Evolutionary conservation across 495 filamentous ascomycete genomes (phyloP).

Genomic region (Geopyxis carbonaria): DNA sequence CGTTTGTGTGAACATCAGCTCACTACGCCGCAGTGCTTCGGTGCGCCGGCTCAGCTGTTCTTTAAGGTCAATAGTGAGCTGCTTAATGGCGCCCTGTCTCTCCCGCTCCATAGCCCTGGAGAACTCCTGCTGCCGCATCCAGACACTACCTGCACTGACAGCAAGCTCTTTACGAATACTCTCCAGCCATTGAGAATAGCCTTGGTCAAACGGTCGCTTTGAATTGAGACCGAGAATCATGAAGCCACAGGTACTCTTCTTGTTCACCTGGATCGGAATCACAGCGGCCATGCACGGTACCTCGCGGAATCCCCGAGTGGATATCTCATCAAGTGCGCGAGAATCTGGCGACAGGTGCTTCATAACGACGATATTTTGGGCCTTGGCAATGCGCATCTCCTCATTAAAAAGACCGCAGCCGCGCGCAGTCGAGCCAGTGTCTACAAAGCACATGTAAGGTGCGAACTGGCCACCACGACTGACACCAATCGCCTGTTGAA

Average conservation of each 20-base stretch:
- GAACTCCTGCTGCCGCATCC: slow-evolving; percentile 13
- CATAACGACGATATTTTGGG: slow-evolving; percentile 13
- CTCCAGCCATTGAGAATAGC: slow-evolving; percentile 18
- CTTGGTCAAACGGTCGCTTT: slow-evolving; percentile 16
- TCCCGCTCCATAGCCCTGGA: slow-evolving; percentile 14
- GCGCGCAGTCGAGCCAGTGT: not conserved
- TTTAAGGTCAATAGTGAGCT: slow-evolving; percentile 13
- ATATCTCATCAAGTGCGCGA: not conserved
- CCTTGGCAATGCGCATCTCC: slow-evolving; percentile 18
- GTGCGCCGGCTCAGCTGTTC: slow-evolving; percentile 13
- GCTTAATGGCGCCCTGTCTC: slow-evolving; percentile 6
- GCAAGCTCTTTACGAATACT: slow-evolving; percentile 19
- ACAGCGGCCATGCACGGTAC: slow-evolving; percentile 12
- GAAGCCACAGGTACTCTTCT: slow-evolving; percentile 16
- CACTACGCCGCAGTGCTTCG: slow-evolving; percentile 16
- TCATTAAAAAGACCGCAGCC: not conserved
- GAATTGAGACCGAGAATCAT: slow-evolving; percentile 21
- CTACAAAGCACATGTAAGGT: not conserved
- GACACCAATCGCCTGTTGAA: slow-evolving; percentile 1
- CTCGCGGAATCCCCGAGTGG: slow-evolving; percentile 13
- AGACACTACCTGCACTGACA: slow-evolving; percentile 12
- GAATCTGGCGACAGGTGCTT: slow-evolving; percentile 6
- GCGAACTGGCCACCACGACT: not conserved
- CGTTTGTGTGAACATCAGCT: slow-evolving; percentile 19
- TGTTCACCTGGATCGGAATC: slow-evolving; percentile 20